Conservation (phyloP, 2,329 filamentous ascomycete species). For the Stachybotrys echinatus region DNA sequence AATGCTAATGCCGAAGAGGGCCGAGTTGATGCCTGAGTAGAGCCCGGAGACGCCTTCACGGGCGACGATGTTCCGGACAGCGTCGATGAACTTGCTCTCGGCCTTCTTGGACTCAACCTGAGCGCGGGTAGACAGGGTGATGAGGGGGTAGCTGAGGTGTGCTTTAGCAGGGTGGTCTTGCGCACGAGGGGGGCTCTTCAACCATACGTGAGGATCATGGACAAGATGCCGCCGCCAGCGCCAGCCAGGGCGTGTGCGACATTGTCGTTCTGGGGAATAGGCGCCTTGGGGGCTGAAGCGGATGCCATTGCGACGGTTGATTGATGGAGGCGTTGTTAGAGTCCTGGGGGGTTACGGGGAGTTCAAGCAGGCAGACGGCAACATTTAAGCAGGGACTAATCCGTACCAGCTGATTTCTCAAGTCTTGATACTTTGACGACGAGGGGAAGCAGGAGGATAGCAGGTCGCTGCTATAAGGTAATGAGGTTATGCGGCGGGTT, state of each 20-base stretch:
- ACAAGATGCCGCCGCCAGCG: constrained; percentile 87
- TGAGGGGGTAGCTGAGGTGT: constrained; percentile 74
- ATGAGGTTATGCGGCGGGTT: background rate
- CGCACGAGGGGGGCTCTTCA: background rate
- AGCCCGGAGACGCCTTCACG: constrained; percentile 86
- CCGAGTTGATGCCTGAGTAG: constrained; percentile 89
- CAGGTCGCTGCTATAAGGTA: background rate
- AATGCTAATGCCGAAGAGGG: constrained; percentile 93
- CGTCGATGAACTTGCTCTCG: constrained; percentile 76
- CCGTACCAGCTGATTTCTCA: too few relatives aligned
- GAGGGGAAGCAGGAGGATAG: background rate
- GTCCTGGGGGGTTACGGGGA: background rate
- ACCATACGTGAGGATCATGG: constrained; percentile 85
- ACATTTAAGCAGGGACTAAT: background rate
- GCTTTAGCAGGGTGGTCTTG: constrained; percentile 3
- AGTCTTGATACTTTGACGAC: background rate
- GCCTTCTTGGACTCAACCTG: constrained; percentile 96
- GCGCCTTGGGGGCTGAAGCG: constrained; percentile 44
- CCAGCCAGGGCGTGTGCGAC: constrained; percentile 92
- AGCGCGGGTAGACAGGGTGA: constrained; percentile 93
- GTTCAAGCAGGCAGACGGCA: background rate
- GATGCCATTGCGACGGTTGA: constrained; percentile 18
- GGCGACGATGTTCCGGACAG: constrained; percentile 80
- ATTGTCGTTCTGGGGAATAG: constrained; percentile 86
- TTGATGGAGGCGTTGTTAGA: constrained; percentile 1